Percentiles rank a stretch among this genome's conserved stretches.
These are phyloP conservation scores for Nematodospora valgi DNA, from an alignment of 805 yeast genomes.

Conservation along the genomic window DNA sequence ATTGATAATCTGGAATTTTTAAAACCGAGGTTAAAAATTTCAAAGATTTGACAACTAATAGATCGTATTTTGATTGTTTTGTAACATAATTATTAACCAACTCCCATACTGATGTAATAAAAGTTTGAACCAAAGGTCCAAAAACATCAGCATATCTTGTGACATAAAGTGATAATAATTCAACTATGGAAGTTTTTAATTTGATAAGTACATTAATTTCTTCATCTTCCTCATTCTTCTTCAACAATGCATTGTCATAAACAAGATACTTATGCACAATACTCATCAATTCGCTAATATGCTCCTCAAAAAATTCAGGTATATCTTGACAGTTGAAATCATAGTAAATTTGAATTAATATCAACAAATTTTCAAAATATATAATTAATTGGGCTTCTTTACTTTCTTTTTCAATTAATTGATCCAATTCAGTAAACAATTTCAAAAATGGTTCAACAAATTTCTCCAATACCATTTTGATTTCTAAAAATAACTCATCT, in stretches of 20 bases:
- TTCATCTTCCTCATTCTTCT: conserved; percentile 58
- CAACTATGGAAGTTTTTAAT: conserved; percentile 80
- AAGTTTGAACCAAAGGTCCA: conserved; percentile 69
- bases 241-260: conserved; percentile 52
- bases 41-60: conserved; percentile 76
- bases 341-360: conserved; percentile 77
- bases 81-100: conserved; percentile 61
- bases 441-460: conserved; percentile 76
- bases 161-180: conserved; percentile 78
- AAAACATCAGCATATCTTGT: conserved; percentile 91
- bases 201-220: conserved; percentile 67
- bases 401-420: conserved; percentile 46
- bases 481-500: conserved; percentile 84
- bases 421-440: conserved; percentile 67
- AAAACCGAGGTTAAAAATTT: conserved; percentile 81
- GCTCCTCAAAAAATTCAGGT: conserved; percentile 96
- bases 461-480: conserved; percentile 78
- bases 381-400: conserved; percentile 52
- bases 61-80: conserved; percentile 73
- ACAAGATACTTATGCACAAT: conserved; percentile 77
- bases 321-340: conserved; percentile 97
- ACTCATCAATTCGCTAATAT: conserved; percentile 71
- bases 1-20: conserved; percentile 61
- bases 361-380: conserved; percentile 65
- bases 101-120: conserved; percentile 81